These are phyloP conservation scores for Decorospora gaudefroyi DNA, from an alignment of 2,329 filamentous ascomycete species.

Conservation along the genomic window DNA sequence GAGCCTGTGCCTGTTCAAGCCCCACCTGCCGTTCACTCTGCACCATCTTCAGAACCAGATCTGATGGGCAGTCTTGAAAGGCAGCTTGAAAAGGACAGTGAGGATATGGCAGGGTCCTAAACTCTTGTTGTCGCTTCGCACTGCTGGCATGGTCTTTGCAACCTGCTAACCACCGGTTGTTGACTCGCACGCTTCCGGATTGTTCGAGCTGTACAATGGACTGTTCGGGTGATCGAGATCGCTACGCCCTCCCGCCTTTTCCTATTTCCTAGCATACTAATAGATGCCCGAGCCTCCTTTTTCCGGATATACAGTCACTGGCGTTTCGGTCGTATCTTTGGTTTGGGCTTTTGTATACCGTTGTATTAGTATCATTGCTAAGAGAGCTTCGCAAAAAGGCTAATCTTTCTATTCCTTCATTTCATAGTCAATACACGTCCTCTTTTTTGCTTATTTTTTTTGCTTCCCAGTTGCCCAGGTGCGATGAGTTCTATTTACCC, in stretches of 20 bases:
- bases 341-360: slow-evolving; percentile 5
- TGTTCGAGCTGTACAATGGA: too few relatives aligned
- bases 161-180: too few relatives aligned
- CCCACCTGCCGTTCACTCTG: slow-evolving; percentile 16
- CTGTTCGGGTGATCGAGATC: too few relatives aligned
- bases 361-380: slow-evolving; percentile 13
- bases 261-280: too few relatives aligned
- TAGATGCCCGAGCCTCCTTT: too few relatives aligned
- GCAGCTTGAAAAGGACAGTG: slow-evolving; percentile 47
- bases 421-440: neutral
- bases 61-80: slow-evolving; percentile 55
- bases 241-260: too few relatives aligned
- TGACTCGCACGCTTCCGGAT: too few relatives aligned
- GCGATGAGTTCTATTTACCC: too few relatives aligned
- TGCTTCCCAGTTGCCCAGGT: neutral
- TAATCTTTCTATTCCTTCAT: neutral
- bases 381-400: neutral
- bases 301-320: slow-evolving; percentile 1
- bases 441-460: neutral
- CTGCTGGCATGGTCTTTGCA: neutral
- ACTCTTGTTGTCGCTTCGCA: neutral
- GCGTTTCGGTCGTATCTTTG: neutral
- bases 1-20: slow-evolving; percentile 6
- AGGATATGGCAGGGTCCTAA: slow-evolving; percentile 24
- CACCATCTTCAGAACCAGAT: slow-evolving; percentile 48